Conservation (phyloP, 371 early-diverging fungal genomes). For the Capniomyces stellatus region DNA sequence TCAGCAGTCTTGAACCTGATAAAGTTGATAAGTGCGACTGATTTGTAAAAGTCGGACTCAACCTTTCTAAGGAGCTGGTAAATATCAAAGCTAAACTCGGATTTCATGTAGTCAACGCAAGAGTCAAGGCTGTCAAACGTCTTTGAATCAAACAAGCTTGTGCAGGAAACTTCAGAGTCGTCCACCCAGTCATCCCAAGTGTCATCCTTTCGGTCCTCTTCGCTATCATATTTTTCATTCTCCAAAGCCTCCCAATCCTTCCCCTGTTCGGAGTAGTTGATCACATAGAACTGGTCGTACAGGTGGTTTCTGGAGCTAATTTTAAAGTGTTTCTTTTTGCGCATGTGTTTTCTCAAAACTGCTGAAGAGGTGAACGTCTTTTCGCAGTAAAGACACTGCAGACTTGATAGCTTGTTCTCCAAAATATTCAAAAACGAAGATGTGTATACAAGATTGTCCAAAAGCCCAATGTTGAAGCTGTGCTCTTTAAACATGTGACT, state of each 20-base stretch:
- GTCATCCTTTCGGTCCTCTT: conserved; percentile 40
- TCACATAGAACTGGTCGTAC: conserved; percentile 90
- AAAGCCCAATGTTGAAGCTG: conserved; percentile 84
- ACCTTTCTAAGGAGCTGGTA: conserved; percentile 26
- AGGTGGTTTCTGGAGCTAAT: conserved; percentile 72
- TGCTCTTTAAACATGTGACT: conserved; percentile 83
- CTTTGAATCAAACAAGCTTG: conserved; percentile 56
- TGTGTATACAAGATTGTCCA: conserved; percentile 79
- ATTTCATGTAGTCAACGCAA: conserved; percentile 52
- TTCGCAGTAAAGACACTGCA: conserved; percentile 89
- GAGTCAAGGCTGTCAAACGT: conserved; percentile 41
- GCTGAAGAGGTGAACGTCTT: conserved; percentile 72
- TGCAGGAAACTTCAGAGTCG: conserved; percentile 8
- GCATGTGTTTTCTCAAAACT: conserved; percentile 88
- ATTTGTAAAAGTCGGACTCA: conserved; percentile 65
- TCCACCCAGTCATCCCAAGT: conserved; percentile 64
- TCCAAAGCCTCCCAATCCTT: conserved; percentile 79
- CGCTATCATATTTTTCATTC: conserved; percentile 57
- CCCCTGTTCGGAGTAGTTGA: conserved; percentile 80
- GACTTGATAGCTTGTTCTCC: conserved; percentile 52
- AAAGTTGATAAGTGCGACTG: conserved; percentile 70
- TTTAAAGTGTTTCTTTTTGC: conserved; percentile 96
- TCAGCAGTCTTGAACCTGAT: conserved; percentile 55
- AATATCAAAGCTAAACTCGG: conserved; percentile 58
- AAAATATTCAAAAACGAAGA: conserved; percentile 66